Evolutionary conservation across 768 basidiomycete genomes (phyloP).

Genomic region (Sutorius australiensis): DNA sequence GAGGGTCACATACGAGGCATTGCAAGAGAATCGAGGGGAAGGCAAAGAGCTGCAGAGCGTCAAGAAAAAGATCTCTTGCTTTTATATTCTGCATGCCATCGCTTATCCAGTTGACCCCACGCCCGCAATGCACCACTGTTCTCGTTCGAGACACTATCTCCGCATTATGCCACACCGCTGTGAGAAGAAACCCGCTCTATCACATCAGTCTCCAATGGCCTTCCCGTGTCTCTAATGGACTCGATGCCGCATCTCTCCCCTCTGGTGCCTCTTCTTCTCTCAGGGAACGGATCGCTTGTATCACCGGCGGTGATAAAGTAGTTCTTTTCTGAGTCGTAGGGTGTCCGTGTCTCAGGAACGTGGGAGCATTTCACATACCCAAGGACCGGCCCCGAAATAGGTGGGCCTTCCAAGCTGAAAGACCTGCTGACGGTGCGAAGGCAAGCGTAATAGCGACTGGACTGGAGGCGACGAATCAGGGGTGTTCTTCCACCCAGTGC

Average conservation of each 20-base stretch:
- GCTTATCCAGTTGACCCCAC: constrained; percentile 1
- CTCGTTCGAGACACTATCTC: not conserved
- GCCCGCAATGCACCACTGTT: no score
- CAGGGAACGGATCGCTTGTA: not conserved
- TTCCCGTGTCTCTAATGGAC: not conserved
- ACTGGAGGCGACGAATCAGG: not conserved
- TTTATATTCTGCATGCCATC: constrained; percentile 5
- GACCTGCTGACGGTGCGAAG: not conserved
- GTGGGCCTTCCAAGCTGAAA: not conserved
- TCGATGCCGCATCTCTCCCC: not conserved
- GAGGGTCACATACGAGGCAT: not conserved
- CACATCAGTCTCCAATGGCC: not conserved
- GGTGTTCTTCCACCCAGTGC: not conserved
- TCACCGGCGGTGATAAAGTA: not conserved
- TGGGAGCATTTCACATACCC: not conserved
- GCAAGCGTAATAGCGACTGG: not conserved
- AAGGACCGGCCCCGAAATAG: not conserved
- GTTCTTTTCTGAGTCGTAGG: no score
- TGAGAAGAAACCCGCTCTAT: constrained; percentile 10
- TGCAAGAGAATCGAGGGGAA: not conserved
- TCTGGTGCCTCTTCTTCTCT: not conserved
- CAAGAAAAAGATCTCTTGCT: not conserved
- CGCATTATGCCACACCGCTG: not conserved
- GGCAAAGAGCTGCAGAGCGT: not conserved
- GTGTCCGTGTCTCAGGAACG: not conserved